A percentile compares a stretch with the other conserved stretches of the same genome.
Conservation (phyloP, 2,329 filamentous ascomycete genomes). For the Triangularia setosa region DNA sequence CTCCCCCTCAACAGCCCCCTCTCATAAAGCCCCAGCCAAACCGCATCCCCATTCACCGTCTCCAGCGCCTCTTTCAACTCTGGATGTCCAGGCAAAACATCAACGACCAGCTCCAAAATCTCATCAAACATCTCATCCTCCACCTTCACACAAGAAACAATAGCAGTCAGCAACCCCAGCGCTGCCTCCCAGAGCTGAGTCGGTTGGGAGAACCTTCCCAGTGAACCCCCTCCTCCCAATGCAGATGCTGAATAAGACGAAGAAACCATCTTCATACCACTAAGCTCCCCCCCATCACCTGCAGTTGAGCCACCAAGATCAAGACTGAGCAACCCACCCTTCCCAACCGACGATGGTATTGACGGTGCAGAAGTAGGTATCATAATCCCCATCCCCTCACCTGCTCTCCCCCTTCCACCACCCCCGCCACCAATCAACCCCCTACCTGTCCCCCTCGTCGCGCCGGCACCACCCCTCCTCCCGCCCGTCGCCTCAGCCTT, state of each 20-base stretch:
- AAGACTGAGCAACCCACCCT: neutral
- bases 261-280: conserved; percentile 1
- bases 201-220: conserved; percentile 58
- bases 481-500: conserved; percentile 44
- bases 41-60: conserved; percentile 65
- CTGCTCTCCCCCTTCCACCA: neutral
- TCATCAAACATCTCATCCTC: conserved; percentile 69
- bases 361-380: conserved; percentile 10
- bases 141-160: conserved; percentile 62
- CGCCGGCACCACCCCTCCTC: no score
- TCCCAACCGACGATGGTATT: neutral
- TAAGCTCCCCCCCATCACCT: neutral
- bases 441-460: conserved; percentile 33
- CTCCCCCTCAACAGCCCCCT: conserved; percentile 38
- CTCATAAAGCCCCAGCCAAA: conserved; percentile 65
- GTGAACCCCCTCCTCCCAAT: conserved; percentile 30
- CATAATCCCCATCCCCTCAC: conserved; percentile 12
- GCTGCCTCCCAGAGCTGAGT: conserved; percentile 62
- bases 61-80: conserved; percentile 58
- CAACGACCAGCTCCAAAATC: conserved; percentile 59
- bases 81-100: conserved; percentile 41
- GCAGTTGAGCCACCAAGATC: neutral
- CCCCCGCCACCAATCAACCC: neutral
- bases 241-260: neutral
- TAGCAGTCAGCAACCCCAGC: conserved; percentile 52